Base-by-base conservation (phyloP, 805 yeast genomes). In the Phaffomyces antillensis region DNA sequence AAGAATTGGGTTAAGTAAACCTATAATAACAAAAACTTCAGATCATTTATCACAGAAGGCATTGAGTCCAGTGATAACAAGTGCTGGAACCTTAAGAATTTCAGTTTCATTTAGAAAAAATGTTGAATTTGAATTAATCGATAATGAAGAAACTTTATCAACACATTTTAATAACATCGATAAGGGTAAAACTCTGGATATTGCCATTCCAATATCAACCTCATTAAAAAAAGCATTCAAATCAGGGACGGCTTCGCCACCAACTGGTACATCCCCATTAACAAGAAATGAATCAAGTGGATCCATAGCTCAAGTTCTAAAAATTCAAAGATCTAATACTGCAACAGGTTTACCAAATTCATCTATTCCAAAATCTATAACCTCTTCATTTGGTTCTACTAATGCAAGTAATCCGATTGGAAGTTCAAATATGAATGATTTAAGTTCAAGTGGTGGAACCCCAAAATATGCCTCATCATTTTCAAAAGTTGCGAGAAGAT, bases 91-190 rank as follows among this genome's bases (percentile, higher is more conserved):
- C 1, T 63, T 91, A 42, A 72, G 78, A 47, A 74, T 86, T 7
- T 79, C 93, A 0, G 93, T 87, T 1, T 83, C 95, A 2, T 91
- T 85, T 56, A 73, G 99, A 45, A 73, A 70, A 35, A 83, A 88
- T 58, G 72, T 79, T 50, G 74, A 77, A 39, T 91, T 91, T 63
- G 66, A 73, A 35, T 66, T 88, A 11, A 77, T 73, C 49, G 88
- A 82, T 53, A 76, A 77, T 36, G 93, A 86, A 54, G 79, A 77
- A 46, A 62, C 80, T 6, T 61, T 83, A 24, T 76, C 86, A 7
- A 72, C 72, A 38, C 83, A 79, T 48, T 79, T 82, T 55, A 60
- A 72, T 26, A 65, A 65, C 39, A 60, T 76, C 53, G 86, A 79
- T 52, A 55, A 56, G 37, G 48, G 49, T 2, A 49, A 47, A 24